These are phyloP conservation scores for Aspergillus sp. DNA, from an alignment of 2,329 filamentous ascomycete species.

Conservation along the genomic window DNA sequence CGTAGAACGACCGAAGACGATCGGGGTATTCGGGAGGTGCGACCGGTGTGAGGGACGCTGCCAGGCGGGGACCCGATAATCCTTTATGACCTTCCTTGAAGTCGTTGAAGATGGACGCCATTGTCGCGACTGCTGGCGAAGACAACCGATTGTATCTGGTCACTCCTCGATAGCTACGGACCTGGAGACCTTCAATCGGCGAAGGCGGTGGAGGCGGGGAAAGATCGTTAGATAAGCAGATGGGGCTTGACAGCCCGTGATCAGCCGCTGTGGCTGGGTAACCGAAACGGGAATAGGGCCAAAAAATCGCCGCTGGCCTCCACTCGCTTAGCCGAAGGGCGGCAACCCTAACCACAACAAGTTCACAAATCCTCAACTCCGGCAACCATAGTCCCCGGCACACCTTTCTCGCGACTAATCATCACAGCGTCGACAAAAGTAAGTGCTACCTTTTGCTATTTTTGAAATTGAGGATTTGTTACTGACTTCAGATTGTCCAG, in stretches of 20 bases:
- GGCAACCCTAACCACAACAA: conserved; percentile 40
- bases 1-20: conserved; percentile 63
- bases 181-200: neutral
- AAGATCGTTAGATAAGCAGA: conserved; percentile 2
- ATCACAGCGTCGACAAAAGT: conserved; percentile 51
- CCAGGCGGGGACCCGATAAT: conserved; percentile 65
- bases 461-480: conserved; percentile 11
- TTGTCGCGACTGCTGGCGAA: conserved; percentile 28
- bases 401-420: conserved; percentile 33
- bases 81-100: conserved; percentile 63
- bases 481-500: conserved; percentile 35
- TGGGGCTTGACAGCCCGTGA: conserved; percentile 1
- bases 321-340: conserved; percentile 39
- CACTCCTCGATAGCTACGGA: neutral
- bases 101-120: conserved; percentile 68
- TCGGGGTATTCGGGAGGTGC: conserved; percentile 56
- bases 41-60: conserved; percentile 67
- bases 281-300: conserved; percentile 22
- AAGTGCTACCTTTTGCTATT: conserved; percentile 19
- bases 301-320: conserved; percentile 13
- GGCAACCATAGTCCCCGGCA: conserved; percentile 32
- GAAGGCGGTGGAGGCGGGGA: conserved; percentile 5
- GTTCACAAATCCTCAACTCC: conserved; percentile 37
- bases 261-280: conserved; percentile 9
- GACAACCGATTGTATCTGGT: neutral